Evolutionary conservation across 352 stramenopile species (phyloP), one percentile per base, ranked within the genome.

Genomic region (Pythium sp.): DNA sequence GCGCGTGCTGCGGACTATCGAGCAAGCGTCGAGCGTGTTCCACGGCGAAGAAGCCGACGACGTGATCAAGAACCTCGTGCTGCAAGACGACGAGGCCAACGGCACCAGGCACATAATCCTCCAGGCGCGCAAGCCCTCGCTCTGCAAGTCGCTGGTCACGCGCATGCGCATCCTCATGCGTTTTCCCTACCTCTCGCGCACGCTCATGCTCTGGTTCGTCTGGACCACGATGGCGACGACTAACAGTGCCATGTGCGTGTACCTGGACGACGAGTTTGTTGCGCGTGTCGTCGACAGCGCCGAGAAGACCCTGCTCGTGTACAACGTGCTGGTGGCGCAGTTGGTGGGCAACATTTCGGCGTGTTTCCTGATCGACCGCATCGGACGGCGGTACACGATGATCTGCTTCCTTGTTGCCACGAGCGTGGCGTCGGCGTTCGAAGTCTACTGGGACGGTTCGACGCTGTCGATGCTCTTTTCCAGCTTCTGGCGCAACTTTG

Each of bases 141-240:
- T 87, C n/a, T 47, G 67, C 6, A 79, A 74, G 62, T 47, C 59
- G 8, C 12, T 54, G 15, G 18, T 57, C 20, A 43, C 64, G 14
- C 77, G 79, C 6, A 65, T 65, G 6, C 69, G 74, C 12, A 71
- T 77, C 53, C 74, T 87, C 5, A 73, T 78, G 58, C 77, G 72
- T 1, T 55, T 61, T 15, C 65, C 73, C 24, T 78, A 87, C 55
- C 69, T 73, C 24, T 2, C 38, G 11, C 78, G 78, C 18, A 86
- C 82, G 36, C 34, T 70, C 20, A 41, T 79, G 53, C 77, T 87
- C 59, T 88, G 80, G 78, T 62, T 87, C 46, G 68, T 78, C 30
- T 82, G 71, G 73, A 81, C 78, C 46, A 58, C 46, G 9, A 62
- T 65, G 14, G 49, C 74, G 24, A 64, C 75, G 57, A 77, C 47